phyloP scores from a whole-genome alignment of 2,329 filamentous ascomycete species.

The Fonsecaea erecta region DNA sequence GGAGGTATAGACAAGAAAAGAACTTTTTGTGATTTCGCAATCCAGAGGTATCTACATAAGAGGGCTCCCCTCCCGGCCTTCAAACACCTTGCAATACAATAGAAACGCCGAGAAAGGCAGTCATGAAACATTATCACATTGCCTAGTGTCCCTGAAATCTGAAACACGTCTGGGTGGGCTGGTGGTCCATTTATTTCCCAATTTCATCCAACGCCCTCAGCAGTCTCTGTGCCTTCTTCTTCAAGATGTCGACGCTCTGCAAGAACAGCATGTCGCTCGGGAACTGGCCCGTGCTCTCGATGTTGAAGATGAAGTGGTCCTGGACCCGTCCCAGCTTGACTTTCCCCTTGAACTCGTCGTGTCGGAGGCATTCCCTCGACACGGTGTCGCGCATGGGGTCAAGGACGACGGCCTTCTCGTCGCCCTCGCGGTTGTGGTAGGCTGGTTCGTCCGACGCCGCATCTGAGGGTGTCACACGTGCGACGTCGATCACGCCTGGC shows the following conservation, averaged over 20 bases:
- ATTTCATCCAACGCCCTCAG: conserved; percentile 52
- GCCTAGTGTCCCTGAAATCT: too few species aligned
- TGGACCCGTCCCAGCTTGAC: conserved; percentile 87
- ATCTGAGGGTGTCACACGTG: conserved; percentile 71
- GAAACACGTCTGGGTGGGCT: too few species aligned
- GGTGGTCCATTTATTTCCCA: conserved; percentile 43
- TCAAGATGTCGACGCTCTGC: conserved; percentile 82
- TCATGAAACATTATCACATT: neutral
- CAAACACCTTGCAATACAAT: conserved; percentile 30
- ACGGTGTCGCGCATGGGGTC: conserved; percentile 95
- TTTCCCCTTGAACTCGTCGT: conserved; percentile 92
- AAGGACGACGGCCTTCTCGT: conserved; percentile 83
- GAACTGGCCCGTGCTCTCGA: conserved; percentile 95
- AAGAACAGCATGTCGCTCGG: conserved; percentile 92
- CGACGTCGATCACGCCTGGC: conserved; percentile 79
- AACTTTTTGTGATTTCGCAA: conserved; percentile 26
- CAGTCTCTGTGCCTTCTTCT: conserved; percentile 71
- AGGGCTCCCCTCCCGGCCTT: too few species aligned
- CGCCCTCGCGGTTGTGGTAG: conserved; percentile 75
- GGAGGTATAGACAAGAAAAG: neutral
- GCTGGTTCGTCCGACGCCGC: conserved; percentile 63
- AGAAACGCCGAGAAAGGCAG: conserved; percentile 16
- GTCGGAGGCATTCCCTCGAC: conserved; percentile 86
- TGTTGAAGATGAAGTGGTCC: conserved; percentile 96
- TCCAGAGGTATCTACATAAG: conserved; percentile 30